A percentile compares a stretch with the other conserved stretches of the same genome.
Evolutionary conservation across 495 filamentous ascomycete species (phyloP).

Genomic region (Hypoxylon intermedium): DNA sequence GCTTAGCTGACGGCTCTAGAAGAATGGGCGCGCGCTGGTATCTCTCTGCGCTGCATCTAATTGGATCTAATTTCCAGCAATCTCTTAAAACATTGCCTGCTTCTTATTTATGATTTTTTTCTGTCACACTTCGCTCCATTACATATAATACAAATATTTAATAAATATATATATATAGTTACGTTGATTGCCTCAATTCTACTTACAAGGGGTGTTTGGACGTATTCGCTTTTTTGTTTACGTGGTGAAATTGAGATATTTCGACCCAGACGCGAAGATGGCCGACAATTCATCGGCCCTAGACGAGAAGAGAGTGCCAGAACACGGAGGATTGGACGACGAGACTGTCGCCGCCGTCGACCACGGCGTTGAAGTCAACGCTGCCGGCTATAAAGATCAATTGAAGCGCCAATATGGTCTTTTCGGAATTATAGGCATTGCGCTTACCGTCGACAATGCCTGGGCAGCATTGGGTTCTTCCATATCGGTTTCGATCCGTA

Average conservation of each 20-base stretch:
- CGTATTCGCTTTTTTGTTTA: neutral
- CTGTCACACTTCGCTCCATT: neutral
- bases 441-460: slow-evolving; percentile 61
- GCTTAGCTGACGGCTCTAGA: slow-evolving; percentile 14
- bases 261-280: neutral
- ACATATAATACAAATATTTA: too few species aligned
- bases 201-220: neutral
- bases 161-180: too few species aligned
- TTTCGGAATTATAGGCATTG: slow-evolving; percentile 58
- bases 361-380: slow-evolving; percentile 55
- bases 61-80: slow-evolving; percentile 7
- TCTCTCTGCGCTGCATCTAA: neutral
- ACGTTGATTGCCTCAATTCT: too few species aligned
- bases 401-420: slow-evolving; percentile 64
- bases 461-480: slow-evolving; percentile 63
- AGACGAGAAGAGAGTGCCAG: slow-evolving; percentile 43
- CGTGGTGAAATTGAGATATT: neutral
- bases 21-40: slow-evolving; percentile 24
- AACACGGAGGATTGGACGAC: slow-evolving; percentile 31
- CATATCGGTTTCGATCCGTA: slow-evolving; percentile 61
- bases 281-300: slow-evolving; percentile 41
- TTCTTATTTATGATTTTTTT: neutral
- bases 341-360: slow-evolving; percentile 48
- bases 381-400: slow-evolving; percentile 63
- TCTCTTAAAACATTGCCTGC: neutral